Evolutionary conservation across 192 early-diverging fungal species (phyloP).

Genomic region (Umbelopsis sp.): DNA sequence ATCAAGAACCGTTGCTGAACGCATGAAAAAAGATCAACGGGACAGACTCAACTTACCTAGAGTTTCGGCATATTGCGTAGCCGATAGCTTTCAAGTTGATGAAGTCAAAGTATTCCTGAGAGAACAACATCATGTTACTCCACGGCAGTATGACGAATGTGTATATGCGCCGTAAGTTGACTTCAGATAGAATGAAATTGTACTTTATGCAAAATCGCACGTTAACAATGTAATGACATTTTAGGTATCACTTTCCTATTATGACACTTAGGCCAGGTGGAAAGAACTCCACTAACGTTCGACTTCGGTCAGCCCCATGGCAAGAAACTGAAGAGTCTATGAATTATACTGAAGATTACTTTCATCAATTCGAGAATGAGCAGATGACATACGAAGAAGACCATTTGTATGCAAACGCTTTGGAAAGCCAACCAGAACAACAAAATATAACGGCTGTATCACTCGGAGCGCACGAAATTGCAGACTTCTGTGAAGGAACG

Average conservation of each 20-base stretch:
- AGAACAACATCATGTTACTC: conserved; percentile 50
- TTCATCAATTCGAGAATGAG: background rate
- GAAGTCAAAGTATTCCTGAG: conserved; percentile 44
- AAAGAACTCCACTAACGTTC: conserved; percentile 32
- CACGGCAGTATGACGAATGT: conserved; percentile 55
- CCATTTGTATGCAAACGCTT: conserved; percentile 14
- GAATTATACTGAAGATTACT: background rate
- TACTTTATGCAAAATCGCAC: background rate
- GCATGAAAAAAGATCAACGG: conserved; percentile 54
- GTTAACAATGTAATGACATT: background rate
- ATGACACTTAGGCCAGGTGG: conserved; percentile 40
- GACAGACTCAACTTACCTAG: conserved; percentile 48
- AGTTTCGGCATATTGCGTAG: conserved; percentile 79
- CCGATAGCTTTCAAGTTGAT: conserved; percentile 58
- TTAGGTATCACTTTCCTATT: conserved; percentile 54
- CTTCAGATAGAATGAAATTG: background rate
- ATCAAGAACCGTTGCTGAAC: conserved; percentile 53
- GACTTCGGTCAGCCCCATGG: conserved; percentile 27
- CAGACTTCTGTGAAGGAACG: background rate
- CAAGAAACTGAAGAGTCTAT: background rate
- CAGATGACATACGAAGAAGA: conserved; percentile 35
- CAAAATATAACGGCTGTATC: background rate
- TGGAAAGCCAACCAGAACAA: background rate
- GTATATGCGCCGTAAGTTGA: conserved; percentile 45
- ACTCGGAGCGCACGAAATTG: background rate